A percentile compares a stretch with the other conserved stretches of the same genome.
Conservation (phyloP, 352 stramenopile species). For the Peronosclerospora sorghi region DNA sequence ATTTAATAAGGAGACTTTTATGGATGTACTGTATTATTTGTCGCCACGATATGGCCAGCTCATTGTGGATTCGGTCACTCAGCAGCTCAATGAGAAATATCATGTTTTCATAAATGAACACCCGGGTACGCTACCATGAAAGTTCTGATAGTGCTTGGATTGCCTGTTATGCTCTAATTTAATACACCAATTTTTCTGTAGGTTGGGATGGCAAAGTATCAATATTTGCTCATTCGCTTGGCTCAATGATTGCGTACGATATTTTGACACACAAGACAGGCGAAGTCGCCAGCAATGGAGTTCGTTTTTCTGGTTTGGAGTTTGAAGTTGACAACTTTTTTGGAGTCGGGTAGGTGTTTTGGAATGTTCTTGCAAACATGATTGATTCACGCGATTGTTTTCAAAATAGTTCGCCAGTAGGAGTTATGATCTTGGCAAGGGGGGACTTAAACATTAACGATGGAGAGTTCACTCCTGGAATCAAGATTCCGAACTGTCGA, state of each 20-base stretch:
- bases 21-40: slow-evolving; percentile 92
- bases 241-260: slow-evolving; percentile 88
- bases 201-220: slow-evolving; percentile 81
- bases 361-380: not conserved
- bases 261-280: slow-evolving; percentile 75
- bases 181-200: too few relatives aligned
- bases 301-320: slow-evolving; percentile 66
- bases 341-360: slow-evolving; percentile 41
- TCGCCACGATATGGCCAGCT: slow-evolving; percentile 84
- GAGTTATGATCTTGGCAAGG: slow-evolving; percentile 74
- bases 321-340: slow-evolving; percentile 86
- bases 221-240: slow-evolving; percentile 86
- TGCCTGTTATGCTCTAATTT: too few relatives aligned
- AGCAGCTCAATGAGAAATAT: slow-evolving; percentile 86
- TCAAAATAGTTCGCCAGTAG: slow-evolving; percentile 52
- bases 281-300: slow-evolving; percentile 46
- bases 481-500: slow-evolving; percentile 66
- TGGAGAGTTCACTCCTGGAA: slow-evolving; percentile 62
- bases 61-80: slow-evolving; percentile 85
- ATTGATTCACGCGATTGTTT: not conserved
- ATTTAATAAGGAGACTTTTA: slow-evolving; percentile 91
- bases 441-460: slow-evolving; percentile 70
- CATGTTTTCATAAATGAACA: slow-evolving; percentile 83
- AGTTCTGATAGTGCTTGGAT: too few relatives aligned
- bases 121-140: slow-evolving; percentile 25